Conservation (phyloP, 768 basidiomycete genomes). For the Sporobolomyces pararoseus region DNA sequence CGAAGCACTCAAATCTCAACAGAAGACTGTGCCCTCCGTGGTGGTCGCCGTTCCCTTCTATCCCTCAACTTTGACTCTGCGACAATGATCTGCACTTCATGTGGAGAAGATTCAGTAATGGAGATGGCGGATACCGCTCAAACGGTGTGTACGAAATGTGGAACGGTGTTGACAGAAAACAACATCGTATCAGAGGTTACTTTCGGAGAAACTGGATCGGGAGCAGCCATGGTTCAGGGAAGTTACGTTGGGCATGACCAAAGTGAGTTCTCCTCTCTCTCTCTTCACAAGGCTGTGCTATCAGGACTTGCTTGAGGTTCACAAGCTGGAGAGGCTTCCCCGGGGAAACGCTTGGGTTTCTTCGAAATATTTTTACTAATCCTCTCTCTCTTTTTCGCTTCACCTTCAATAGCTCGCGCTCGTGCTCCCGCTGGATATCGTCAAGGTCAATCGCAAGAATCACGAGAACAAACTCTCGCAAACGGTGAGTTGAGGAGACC, state of each 20-base stretch:
- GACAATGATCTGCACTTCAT: constrained; percentile 37
- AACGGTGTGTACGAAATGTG: constrained; percentile 39
- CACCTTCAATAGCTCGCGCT: constrained; percentile 61
- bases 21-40: too few relatives aligned
- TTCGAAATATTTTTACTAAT: too few relatives aligned
- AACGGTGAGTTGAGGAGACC: constrained; percentile 58
- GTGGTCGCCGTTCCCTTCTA: too few relatives aligned
- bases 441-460: constrained; percentile 64
- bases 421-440: constrained; percentile 41
- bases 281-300: not conserved
- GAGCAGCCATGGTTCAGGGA: constrained; percentile 93
- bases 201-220: constrained; percentile 88
- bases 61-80: too few relatives aligned
- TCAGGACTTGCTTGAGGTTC: too few relatives aligned
- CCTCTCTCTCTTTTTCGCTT: too few relatives aligned
- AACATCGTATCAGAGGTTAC: constrained; percentile 88
- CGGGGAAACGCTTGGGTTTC: too few relatives aligned
- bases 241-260: constrained; percentile 85
- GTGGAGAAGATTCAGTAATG: constrained; percentile 37
- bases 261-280: constrained; percentile 59
- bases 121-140: constrained; percentile 37
- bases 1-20: not conserved
- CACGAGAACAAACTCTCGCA: constrained; percentile 82
- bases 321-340: too few relatives aligned
- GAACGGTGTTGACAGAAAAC: constrained; percentile 73